Percentiles rank a stretch among this genome's conserved stretches.
Evolutionary conservation across 805 yeast species (phyloP).

Genomic region (Hanseniaspora singularis): DNA sequence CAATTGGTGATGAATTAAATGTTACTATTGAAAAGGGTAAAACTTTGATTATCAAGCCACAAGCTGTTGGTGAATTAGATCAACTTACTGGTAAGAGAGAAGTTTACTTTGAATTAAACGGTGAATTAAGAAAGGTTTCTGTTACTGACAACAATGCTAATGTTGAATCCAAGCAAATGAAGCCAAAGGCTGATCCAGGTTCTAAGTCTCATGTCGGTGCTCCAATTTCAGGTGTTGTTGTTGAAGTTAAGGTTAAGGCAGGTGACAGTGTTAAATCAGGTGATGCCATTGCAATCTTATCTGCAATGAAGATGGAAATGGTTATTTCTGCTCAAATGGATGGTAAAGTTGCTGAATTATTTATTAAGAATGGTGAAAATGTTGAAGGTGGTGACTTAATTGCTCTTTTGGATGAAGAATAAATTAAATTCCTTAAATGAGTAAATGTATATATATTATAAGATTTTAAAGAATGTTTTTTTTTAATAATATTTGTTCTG

Average conservation of each 20-base stretch:
- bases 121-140: constrained; percentile 93
- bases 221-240: constrained; percentile 98
- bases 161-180: constrained; percentile 67
- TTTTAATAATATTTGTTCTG: too few species aligned
- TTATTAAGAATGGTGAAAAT: constrained; percentile 80
- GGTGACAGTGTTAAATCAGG: constrained; percentile 92
- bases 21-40: constrained; percentile 94
- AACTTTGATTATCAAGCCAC: constrained; percentile 74
- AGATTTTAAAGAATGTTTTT: not conserved
- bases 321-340: constrained; percentile 83
- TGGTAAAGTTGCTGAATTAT: constrained; percentile 69
- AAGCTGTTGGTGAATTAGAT: constrained; percentile 85
- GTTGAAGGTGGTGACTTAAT: constrained; percentile 91
- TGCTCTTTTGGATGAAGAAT: constrained; percentile 37
- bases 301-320: constrained; percentile 99
- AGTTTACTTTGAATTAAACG: constrained; percentile 94
- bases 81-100: constrained; percentile 82
- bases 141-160: constrained; percentile 80
- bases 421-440: not conserved
- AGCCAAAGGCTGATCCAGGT: constrained; percentile 74
- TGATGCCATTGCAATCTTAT: constrained; percentile 81
- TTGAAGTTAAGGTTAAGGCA: constrained; percentile 82
- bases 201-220: constrained; percentile 92
- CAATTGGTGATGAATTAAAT: constrained; percentile 73
- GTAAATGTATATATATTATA: not conserved